Conservation (phyloP, 164 flowering plant species). For the Buxus sempervirens region DNA sequence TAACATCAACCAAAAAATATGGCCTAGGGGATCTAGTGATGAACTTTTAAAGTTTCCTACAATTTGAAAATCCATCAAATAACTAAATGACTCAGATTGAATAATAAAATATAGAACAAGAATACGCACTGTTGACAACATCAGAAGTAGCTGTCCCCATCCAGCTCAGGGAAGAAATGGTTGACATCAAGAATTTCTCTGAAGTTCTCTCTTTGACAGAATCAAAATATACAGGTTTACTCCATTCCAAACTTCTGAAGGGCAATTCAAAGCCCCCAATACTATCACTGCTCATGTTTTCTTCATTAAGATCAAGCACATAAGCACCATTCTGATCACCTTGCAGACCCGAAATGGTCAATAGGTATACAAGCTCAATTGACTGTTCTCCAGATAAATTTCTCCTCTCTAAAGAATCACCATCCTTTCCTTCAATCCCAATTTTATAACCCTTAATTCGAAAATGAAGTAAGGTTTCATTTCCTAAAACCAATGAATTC, state of each 20-base stretch:
- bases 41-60: not conserved
- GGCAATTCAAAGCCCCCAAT: slow-evolving; percentile 28
- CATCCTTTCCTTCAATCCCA: slow-evolving; percentile 20
- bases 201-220: slow-evolving; percentile 33
- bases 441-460: slow-evolving; percentile 34
- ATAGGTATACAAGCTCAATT: slow-evolving; percentile 46
- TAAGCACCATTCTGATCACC: slow-evolving; percentile 32
- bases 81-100: not conserved
- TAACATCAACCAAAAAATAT: not conserved
- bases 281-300: slow-evolving; percentile 18
- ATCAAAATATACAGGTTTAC: slow-evolving; percentile 47
- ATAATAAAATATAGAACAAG: slow-evolving; percentile 3
- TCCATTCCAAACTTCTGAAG: slow-evolving; percentile 45
- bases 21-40: not conserved
- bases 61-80: not conserved
- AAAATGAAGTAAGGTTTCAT: slow-evolving; percentile 64
- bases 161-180: slow-evolving; percentile 76
- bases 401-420: slow-evolving; percentile 17
- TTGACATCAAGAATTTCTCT: slow-evolving; percentile 19
- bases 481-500: slow-evolving; percentile 57
- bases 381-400: slow-evolving; percentile 25
- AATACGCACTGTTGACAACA: slow-evolving; percentile 70
- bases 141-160: slow-evolving; percentile 62
- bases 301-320: slow-evolving; percentile 43
- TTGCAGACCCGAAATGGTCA: slow-evolving; percentile 35